Evolutionary conservation across 306 rosid genomes (phyloP).

Genomic region (Quercus alba): DNA sequence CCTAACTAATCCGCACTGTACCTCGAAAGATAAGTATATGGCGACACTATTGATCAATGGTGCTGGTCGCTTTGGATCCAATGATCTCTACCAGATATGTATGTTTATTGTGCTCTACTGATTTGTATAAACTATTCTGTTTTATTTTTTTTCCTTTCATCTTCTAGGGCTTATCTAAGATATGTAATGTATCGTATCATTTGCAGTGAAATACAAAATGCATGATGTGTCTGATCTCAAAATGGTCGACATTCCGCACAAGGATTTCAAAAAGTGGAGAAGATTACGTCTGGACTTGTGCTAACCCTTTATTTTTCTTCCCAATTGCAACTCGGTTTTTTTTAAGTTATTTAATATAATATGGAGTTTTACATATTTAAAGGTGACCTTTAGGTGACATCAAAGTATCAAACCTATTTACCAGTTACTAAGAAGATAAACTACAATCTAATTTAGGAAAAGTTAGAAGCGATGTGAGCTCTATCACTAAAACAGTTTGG

Average conservation of each 20-base stretch:
- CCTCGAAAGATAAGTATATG: slow-evolving; percentile 74
- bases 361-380: not conserved
- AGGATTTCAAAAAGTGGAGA: slow-evolving; percentile 84
- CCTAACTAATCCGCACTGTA: slow-evolving; percentile 49
- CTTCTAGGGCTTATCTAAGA: not conserved
- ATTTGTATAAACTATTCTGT: not conserved
- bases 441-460: not conserved
- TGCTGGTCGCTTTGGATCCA: slow-evolving; percentile 84
- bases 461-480: too few species aligned
- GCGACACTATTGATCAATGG: slow-evolving; percentile 73
- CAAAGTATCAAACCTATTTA: not conserved
- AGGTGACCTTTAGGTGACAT: not conserved
- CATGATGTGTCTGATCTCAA: slow-evolving; percentile 56
- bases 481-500: not conserved
- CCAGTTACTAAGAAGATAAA: not conserved
- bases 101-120: slow-evolving; percentile 17
- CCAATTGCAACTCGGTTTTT: not conserved
- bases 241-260: slow-evolving; percentile 54
- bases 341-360: not conserved
- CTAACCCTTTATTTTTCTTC: not conserved
- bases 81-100: slow-evolving; percentile 73
- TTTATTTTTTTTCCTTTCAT: not conserved
- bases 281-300: slow-evolving; percentile 47
- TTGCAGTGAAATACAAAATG: slow-evolving; percentile 74
- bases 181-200: not conserved